A percentile compares a stretch with the other conserved stretches of the same genome.
These are phyloP conservation scores for Dendrobium nobile DNA, from an alignment of 106 monocot species.

Conservation along the genomic window DNA sequence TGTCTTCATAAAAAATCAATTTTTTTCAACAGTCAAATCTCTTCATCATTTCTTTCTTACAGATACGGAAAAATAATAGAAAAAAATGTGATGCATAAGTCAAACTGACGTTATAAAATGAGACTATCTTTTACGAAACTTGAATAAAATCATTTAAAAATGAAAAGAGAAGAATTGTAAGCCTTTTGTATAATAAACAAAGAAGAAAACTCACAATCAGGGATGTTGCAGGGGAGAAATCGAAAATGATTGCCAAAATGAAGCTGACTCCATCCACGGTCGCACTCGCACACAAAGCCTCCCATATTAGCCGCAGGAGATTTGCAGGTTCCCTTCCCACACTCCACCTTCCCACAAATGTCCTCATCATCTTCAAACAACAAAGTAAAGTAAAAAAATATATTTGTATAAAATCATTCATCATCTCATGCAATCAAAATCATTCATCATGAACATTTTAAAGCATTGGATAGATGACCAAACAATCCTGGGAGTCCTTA, in stretches of 20 bases:
- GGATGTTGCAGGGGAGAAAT: slow-evolving; percentile 41
- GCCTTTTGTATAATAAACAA: too few relatives aligned
- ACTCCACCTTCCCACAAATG: slow-evolving; percentile 15
- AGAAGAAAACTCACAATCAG: slow-evolving; percentile 24
- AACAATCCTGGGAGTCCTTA: neutral
- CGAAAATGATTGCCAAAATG: slow-evolving; percentile 4
- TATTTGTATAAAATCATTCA: neutral
- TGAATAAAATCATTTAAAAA: too few relatives aligned
- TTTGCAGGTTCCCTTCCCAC: slow-evolving; percentile 36
- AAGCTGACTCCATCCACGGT: slow-evolving; percentile 26
- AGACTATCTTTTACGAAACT: too few relatives aligned
- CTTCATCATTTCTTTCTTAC: too few relatives aligned
- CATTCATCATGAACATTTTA: neutral
- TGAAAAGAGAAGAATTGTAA: too few relatives aligned
- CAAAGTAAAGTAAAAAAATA: neutral
- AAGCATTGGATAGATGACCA: neutral
- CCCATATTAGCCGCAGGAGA: neutral
- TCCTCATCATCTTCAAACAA: slow-evolving; percentile 1
- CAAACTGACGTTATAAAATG: too few relatives aligned
- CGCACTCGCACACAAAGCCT: slow-evolving; percentile 27
- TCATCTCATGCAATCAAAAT: too few relatives aligned
- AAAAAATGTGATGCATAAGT: too few relatives aligned
- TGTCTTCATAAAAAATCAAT: too few relatives aligned
- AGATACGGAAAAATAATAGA: too few relatives aligned
- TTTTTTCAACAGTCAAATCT: too few relatives aligned